A percentile compares a stretch with the other conserved stretches of the same genome.
Conservation (phyloP, 2,329 filamentous ascomycete species). For the Colletotrichum sidae region DNA sequence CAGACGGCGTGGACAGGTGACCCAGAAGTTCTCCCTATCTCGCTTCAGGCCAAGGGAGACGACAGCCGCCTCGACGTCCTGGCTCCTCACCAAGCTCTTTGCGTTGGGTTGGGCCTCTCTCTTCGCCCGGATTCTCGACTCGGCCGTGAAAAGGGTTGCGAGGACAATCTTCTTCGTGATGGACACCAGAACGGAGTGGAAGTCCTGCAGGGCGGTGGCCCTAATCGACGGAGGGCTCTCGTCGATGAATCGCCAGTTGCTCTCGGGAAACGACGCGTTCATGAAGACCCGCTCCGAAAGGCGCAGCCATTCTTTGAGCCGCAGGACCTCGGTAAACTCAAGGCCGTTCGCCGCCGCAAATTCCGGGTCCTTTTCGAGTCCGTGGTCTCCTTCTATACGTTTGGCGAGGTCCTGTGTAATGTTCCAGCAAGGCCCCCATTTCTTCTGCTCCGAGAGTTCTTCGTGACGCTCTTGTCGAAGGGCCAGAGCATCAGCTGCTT, state of each 20-base stretch:
- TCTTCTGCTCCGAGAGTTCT: slow-evolving; percentile 66
- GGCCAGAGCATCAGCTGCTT: slow-evolving; percentile 74
- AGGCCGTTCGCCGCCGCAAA: slow-evolving; percentile 45
- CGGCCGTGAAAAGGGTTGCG: slow-evolving; percentile 76
- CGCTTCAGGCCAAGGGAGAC: slow-evolving; percentile 57
- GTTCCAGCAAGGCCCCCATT: slow-evolving; percentile 75
- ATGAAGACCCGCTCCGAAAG: slow-evolving; percentile 79
- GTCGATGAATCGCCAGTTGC: slow-evolving; percentile 75
- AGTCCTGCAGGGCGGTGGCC: slow-evolving; percentile 80
- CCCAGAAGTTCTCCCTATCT: slow-evolving; percentile 59
- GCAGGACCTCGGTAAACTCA: slow-evolving; percentile 68
- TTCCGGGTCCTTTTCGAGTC: slow-evolving; percentile 13
- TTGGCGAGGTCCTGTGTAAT: slow-evolving; percentile 59
- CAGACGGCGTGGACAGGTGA: slow-evolving; percentile 59
- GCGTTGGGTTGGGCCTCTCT: slow-evolving; percentile 43
- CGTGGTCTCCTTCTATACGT: slow-evolving; percentile 36
- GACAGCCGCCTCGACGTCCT: slow-evolving; percentile 63
- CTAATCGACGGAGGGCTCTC: slow-evolving; percentile 77
- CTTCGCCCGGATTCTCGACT: slow-evolving; percentile 72
- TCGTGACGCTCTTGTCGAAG: slow-evolving; percentile 74
- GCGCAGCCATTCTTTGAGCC: slow-evolving; percentile 68
- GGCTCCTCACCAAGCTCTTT: slow-evolving; percentile 49
- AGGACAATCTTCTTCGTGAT: slow-evolving; percentile 78
- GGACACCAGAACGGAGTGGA: slow-evolving; percentile 75
- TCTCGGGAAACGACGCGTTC: slow-evolving; percentile 71